Base-by-base conservation (phyloP, 1,284 basidiomycete genomes). In the Leccinum solheimii region DNA sequence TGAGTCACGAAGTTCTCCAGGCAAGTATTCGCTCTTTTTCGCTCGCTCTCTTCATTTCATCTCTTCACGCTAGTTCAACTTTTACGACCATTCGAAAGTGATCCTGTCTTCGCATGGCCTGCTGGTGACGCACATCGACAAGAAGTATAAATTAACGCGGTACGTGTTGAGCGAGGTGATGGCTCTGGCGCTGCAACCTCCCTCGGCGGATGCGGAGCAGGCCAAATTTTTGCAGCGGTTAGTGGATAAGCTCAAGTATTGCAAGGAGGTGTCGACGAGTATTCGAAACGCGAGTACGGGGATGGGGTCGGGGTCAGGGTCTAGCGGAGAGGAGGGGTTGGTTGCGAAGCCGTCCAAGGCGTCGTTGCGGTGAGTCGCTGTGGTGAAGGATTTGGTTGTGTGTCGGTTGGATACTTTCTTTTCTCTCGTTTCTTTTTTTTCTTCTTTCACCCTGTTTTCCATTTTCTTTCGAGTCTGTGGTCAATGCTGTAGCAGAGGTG, bases 71-170 rank as follows among this genome's bases (percentile, higher is more conserved):
- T 72, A 97, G 93, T 97, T 98, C 84, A 98, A 98, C 81, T 98
- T 98, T 76, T 94, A 94, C 77, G 97, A 99, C 78, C 97, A 99
- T 79, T 92, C 92, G 45, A 99, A 99, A 76, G 79, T 98, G 61
- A 89, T 99, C 63, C 80, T 98, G 58, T 94, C 94, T 6, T 84
- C 86, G 2, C 81, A n/a, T 27, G 27, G 27, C 27, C 27, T 27
- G 27, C 27, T 27, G 27, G 27, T 27, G 27, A 27, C 27, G 27
- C 27, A 27, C 27, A 27, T 27, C 27, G 27, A 27, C 27, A 27
- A 27, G 27, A 27, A 27, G 3, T 26, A 26, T 26, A 26, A 26
- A 26, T 6, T 26, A 5, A 26, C 26, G 26, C 5, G 26, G 26
- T 26, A 26, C 26, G 26, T 4, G 26, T 26, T 26, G 26, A 26